Percentiles rank a stretch among this genome's conserved stretches.
Conservation (phyloP, 441 rosid species). For the Rhodomyrtus psidioides region DNA sequence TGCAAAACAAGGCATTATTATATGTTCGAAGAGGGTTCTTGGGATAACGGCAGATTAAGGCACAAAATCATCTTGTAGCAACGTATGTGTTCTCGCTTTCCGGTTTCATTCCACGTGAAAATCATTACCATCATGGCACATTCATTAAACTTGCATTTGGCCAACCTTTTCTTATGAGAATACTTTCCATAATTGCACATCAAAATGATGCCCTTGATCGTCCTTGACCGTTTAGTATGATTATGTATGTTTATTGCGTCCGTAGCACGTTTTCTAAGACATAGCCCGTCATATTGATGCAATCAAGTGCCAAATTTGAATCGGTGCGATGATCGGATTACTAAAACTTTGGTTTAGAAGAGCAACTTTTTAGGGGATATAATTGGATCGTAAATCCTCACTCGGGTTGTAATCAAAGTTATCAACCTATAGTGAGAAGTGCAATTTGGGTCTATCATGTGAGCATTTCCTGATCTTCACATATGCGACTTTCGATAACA, state of each 20-base stretch:
- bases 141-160: not conserved
- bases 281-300: not conserved
- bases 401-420: not conserved
- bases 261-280: not conserved
- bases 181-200: not conserved
- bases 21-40: not conserved
- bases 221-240: not conserved
- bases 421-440: not conserved
- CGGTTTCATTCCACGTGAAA: not conserved
- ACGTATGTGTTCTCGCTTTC: not conserved
- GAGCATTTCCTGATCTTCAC: not conserved
- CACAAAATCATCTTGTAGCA: not conserved
- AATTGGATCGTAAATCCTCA: not conserved
- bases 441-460: not conserved
- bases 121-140: not conserved
- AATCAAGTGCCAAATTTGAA: not conserved
- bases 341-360: not conserved
- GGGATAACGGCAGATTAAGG: not conserved
- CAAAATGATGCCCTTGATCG: not conserved
- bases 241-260: not conserved
- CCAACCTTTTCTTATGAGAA: not conserved
- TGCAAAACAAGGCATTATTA: not conserved
- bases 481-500: not conserved
- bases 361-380: not conserved
- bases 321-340: not conserved